A percentile compares a stretch with the other conserved stretches of the same genome.
phyloP scores from a whole-genome alignment of 139 green algal species.

The Coelastrella sp. region DNA sequence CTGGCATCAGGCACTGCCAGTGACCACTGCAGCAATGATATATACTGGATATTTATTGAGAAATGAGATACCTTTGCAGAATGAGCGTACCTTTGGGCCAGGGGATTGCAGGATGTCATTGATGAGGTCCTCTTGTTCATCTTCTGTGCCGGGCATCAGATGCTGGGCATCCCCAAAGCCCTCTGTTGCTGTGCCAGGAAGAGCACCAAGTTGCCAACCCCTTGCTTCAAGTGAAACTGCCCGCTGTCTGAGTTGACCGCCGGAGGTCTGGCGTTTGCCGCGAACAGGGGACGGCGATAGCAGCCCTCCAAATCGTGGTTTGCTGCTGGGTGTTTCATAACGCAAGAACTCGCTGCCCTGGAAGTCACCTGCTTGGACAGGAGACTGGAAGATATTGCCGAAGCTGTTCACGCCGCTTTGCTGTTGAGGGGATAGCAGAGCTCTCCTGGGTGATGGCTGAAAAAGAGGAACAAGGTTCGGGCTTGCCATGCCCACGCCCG shows the following conservation, averaged over 20 bases:
- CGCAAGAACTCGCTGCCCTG: conserved; percentile 21
- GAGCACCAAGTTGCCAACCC: conserved; percentile 21
- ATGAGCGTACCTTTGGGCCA: conserved; percentile 28
- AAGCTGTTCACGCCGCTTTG: conserved; percentile 32
- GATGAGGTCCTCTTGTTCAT: conserved; percentile 15
- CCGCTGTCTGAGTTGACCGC: conserved; percentile 21
- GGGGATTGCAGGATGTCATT: conserved; percentile 39
- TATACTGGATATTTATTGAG: not conserved
- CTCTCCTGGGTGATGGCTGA: conserved; percentile 20
- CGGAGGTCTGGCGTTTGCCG: conserved; percentile 10
- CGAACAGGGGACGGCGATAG: conserved; percentile 23
- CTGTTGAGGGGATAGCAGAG: not conserved
- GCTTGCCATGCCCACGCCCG: not conserved
- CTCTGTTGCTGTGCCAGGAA: not conserved
- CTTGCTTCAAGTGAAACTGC: conserved; percentile 33
- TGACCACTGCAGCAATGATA: no score
- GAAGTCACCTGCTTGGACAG: not conserved
- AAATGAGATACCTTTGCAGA: not conserved
- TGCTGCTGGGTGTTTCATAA: conserved; percentile 46
- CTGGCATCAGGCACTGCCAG: no score
- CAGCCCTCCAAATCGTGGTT: not conserved
- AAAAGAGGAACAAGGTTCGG: conserved; percentile 27
- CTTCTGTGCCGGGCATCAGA: not conserved
- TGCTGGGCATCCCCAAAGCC: not conserved
- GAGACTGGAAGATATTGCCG: conserved; percentile 34